These are phyloP conservation scores for Schoenoplectus tabernaemontani DNA, from an alignment of 202 grass and related monocot genomes.

Conservation along the genomic window DNA sequence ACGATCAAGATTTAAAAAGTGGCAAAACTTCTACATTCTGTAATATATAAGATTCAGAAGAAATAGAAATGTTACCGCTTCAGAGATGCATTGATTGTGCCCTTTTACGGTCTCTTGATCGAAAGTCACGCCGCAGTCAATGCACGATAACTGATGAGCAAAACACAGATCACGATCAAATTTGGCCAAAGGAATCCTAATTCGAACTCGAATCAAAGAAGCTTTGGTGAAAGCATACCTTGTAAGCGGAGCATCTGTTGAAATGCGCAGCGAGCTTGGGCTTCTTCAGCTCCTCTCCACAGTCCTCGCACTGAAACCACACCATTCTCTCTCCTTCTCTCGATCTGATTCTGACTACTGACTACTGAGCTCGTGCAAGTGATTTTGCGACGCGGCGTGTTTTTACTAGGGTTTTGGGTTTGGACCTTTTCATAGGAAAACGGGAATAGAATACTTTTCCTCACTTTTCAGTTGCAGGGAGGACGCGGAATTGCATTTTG, in stretches of 20 bases:
- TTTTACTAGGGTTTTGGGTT: conserved; percentile 25
- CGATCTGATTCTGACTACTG: background rate
- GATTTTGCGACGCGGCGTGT: conserved; percentile 12
- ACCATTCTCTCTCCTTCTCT: conserved; percentile 40
- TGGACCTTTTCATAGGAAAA: background rate
- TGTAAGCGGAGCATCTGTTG: conserved; percentile 82
- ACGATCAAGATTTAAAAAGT: too few relatives aligned
- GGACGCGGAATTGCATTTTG: too few relatives aligned
- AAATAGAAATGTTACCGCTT: conserved; percentile 38
- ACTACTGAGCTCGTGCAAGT: background rate
- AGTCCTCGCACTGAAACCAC: conserved; percentile 98
- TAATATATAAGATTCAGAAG: too few relatives aligned
- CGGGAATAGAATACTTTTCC: too few relatives aligned
- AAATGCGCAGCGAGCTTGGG: conserved; percentile 90
- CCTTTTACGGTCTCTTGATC: conserved; percentile 61
- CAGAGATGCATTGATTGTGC: conserved; percentile 82
- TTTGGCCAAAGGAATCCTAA: background rate
- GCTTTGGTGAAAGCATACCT: conserved; percentile 19
- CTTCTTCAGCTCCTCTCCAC: conserved; percentile 88
- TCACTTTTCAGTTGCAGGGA: too few relatives aligned
- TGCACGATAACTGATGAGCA: conserved; percentile 65
- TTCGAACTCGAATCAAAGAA: background rate
- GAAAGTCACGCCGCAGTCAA: conserved; percentile 76
- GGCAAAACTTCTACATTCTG: background rate
- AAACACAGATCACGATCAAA: background rate